Evolutionary conservation across 2,329 filamentous ascomycete genomes (phyloP).

Genomic region (Metarhizium rileyi): DNA sequence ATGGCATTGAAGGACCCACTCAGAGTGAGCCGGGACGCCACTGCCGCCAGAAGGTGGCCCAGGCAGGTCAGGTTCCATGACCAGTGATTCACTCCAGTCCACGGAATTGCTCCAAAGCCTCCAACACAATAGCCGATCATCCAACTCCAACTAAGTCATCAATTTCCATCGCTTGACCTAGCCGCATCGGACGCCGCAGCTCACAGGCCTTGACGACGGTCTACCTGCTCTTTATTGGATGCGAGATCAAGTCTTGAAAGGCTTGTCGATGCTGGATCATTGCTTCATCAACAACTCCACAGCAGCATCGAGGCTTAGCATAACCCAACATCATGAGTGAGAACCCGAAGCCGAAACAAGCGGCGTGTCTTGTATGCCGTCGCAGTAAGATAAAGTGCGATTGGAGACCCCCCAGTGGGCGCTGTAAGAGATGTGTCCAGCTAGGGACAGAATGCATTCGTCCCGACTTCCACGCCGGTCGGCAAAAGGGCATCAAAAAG

Average conservation of each 20-base stretch:
- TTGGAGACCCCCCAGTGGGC: constrained; percentile 37
- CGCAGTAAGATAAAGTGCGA: constrained; percentile 61
- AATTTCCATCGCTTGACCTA: too few relatives aligned
- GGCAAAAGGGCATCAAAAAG: constrained; percentile 73
- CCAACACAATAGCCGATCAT: too few relatives aligned
- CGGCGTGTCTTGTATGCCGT: constrained; percentile 55
- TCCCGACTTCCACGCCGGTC: constrained; percentile 62
- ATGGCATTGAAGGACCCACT: too few relatives aligned
- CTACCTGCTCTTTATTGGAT: background rate
- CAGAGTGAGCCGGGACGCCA: too few relatives aligned
- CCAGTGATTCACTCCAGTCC: too few relatives aligned
- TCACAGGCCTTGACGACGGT: too few relatives aligned
- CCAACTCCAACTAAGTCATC: too few relatives aligned
- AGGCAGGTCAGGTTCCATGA: too few relatives aligned
- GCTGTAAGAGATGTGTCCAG: constrained; percentile 53
- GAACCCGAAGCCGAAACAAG: constrained; percentile 25
- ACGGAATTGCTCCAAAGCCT: too few relatives aligned
- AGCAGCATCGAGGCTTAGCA: background rate
- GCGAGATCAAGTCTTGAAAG: background rate
- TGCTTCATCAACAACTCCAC: background rate
- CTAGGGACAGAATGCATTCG: constrained; percentile 53
- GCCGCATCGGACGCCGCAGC: too few relatives aligned
- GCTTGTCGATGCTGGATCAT: background rate
- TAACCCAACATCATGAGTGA: constrained; percentile 6
- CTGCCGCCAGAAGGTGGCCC: too few relatives aligned